Percentiles rank a stretch among this genome's conserved stretches.
Evolutionary conservation across 768 basidiomycete species (phyloP).

Genomic region (Mycena latifolia): DNA sequence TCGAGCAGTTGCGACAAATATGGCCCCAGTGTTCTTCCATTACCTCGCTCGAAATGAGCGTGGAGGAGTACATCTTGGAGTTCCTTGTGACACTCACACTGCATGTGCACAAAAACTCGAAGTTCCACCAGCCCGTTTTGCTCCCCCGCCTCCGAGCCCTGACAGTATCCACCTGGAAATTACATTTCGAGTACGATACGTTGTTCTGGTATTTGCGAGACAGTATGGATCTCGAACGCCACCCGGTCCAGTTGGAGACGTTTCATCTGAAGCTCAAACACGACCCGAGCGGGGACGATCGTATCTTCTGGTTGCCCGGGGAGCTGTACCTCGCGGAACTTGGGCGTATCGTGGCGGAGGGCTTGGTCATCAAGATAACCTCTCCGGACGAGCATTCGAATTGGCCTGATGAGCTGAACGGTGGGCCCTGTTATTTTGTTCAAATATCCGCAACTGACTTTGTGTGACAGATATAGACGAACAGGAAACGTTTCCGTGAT

Average conservation of each 20-base stretch:
- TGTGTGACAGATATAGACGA: no score
- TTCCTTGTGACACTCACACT: not conserved
- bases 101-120: not conserved
- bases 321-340: no score
- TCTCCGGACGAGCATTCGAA: no score
- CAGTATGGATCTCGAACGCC: not conserved
- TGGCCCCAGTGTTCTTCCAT: not conserved
- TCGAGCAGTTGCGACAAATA: not conserved
- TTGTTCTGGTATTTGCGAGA: not conserved
- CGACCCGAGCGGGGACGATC: no score
- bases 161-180: constrained; percentile 2
- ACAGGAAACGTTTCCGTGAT: no score
- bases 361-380: no score
- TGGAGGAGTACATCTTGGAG: not conserved
- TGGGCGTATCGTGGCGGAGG: no score
- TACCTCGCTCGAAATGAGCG: not conserved
- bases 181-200: not conserved
- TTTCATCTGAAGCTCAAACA: constrained; percentile 1
- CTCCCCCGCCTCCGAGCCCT: constrained; percentile 1
- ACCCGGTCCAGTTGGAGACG: not conserved
- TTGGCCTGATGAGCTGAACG: no score
- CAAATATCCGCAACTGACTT: no score
- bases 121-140: not conserved
- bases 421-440: no score
- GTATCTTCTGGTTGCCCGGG: no score